Conservation (phyloP, 805 yeast species). For the Danielia reshetovae region DNA sequence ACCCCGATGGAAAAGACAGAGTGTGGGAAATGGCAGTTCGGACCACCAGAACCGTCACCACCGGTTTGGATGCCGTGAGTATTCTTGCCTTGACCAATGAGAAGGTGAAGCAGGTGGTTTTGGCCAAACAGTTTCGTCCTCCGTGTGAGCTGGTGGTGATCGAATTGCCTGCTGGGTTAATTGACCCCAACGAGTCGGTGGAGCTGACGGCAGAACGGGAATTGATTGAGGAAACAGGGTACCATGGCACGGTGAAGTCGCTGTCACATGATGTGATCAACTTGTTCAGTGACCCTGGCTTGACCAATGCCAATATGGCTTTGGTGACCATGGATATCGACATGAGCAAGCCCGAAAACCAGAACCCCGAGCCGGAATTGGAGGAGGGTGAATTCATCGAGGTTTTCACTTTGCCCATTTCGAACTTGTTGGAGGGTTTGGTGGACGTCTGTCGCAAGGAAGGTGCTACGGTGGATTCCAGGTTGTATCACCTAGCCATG, state of each 20-base stretch:
- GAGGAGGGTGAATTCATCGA: constrained; percentile 94
- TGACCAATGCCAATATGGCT: constrained; percentile 82
- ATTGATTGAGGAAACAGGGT: constrained; percentile 89
- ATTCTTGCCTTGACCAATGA: constrained; percentile 67
- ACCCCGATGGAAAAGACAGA: constrained; percentile 63
- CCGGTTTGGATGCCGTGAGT: constrained; percentile 85
- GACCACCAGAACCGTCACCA: constrained; percentile 57
- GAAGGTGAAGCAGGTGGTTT: constrained; percentile 35
- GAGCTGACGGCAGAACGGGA: constrained; percentile 85
- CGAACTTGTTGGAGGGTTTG: constrained; percentile 52
- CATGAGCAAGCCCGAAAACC: constrained; percentile 58
- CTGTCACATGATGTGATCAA: constrained; percentile 17
- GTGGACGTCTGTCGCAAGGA: constrained; percentile 44
- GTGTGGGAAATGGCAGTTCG: constrained; percentile 92
- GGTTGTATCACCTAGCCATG: constrained; percentile 80
- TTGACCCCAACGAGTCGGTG: constrained; percentile 77
- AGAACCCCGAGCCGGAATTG: constrained; percentile 64
- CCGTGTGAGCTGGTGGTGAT: constrained; percentile 86
- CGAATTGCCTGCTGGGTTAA: constrained; percentile 93
- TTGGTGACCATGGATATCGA: constrained; percentile 80
- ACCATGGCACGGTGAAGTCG: constrained; percentile 58
- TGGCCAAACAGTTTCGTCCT: constrained; percentile 91
- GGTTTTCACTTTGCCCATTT: constrained; percentile 70
- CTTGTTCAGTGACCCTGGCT: constrained; percentile 75
- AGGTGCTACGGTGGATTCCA: constrained; percentile 81